Conservation (phyloP, 164 flowering plant species). For the Liriodendron chinense region DNA sequence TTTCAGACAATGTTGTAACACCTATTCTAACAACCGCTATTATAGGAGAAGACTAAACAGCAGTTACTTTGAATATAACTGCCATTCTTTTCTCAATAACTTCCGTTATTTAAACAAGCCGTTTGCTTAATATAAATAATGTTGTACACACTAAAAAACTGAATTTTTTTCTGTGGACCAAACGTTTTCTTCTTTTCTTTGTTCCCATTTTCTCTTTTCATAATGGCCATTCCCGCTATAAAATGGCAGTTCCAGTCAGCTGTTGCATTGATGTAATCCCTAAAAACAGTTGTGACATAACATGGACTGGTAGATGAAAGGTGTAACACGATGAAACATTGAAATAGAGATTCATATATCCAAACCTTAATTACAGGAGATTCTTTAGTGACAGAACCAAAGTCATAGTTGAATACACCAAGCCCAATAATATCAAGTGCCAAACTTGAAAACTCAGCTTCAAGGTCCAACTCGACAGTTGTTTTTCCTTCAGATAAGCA, state of each 20-base stretch:
- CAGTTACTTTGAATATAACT: too few relatives aligned
- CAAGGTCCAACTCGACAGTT: conserved; percentile 90
- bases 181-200: neutral
- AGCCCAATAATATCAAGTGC: conserved; percentile 97
- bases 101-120: too few relatives aligned
- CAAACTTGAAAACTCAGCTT: conserved; percentile 94
- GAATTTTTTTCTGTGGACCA: neutral
- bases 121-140: neutral
- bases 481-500: conserved; percentile 20
- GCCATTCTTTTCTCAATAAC: neutral
- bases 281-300: too few relatives aligned
- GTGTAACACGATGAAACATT: neutral
- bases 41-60: too few relatives aligned
- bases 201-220: neutral
- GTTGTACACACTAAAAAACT: too few relatives aligned
- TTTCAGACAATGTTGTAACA: too few relatives aligned
- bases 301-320: neutral
- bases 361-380: conserved; percentile 92
- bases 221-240: neutral
- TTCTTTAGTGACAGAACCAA: conserved; percentile 93
- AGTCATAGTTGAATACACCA: conserved; percentile 91
- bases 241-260: too few relatives aligned
- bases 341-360: neutral
- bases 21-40: too few relatives aligned
- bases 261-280: neutral